Evolutionary conservation across 495 filamentous ascomycete species (phyloP).

Genomic region (Talaromyces ruber): DNA sequence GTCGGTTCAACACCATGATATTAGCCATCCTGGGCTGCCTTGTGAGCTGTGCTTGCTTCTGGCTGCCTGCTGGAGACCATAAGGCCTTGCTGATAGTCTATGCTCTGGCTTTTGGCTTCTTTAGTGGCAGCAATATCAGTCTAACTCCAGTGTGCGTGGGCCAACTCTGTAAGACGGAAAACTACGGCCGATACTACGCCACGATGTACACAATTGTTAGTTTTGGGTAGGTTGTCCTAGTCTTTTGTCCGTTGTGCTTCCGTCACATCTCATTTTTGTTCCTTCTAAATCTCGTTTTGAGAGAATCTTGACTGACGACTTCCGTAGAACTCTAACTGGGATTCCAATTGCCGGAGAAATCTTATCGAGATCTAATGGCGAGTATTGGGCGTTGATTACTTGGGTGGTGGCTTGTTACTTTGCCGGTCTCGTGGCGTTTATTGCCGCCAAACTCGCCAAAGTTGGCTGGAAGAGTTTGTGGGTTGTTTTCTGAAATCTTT

Average conservation of each 20-base stretch:
- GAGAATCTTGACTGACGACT: conserved; percentile 13
- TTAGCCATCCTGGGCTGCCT: conserved; percentile 53
- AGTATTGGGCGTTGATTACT: conserved; percentile 28
- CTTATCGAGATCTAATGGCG: conserved; percentile 42
- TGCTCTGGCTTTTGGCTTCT: conserved; percentile 73
- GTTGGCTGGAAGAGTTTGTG: conserved; percentile 55
- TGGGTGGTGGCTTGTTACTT: conserved; percentile 59
- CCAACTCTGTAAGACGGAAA: conserved; percentile 77
- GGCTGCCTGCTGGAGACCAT: conserved; percentile 58
- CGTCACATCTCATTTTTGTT: not conserved
- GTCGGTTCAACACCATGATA: conserved; percentile 56
- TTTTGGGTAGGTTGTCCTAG: conserved; percentile 52
- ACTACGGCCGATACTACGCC: conserved; percentile 79
- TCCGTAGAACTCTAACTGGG: conserved; percentile 58
- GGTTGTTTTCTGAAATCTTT: conserved; percentile 23
- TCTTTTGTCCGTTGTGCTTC: not conserved
- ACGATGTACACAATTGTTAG: conserved; percentile 85
- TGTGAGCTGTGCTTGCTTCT: conserved; percentile 61
- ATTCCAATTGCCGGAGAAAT: conserved; percentile 82
- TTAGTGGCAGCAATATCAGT: conserved; percentile 75
- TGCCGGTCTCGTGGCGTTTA: conserved; percentile 49
- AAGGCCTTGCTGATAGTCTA: conserved; percentile 61
- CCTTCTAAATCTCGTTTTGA: not conserved
- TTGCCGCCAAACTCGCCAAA: conserved; percentile 50
- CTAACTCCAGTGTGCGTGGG: conserved; percentile 85